Evolutionary conservation across 75 land plant species (phyloP), one percentile per base, ranked within the genome.

Genomic region (Larix kaempferi): DNA sequence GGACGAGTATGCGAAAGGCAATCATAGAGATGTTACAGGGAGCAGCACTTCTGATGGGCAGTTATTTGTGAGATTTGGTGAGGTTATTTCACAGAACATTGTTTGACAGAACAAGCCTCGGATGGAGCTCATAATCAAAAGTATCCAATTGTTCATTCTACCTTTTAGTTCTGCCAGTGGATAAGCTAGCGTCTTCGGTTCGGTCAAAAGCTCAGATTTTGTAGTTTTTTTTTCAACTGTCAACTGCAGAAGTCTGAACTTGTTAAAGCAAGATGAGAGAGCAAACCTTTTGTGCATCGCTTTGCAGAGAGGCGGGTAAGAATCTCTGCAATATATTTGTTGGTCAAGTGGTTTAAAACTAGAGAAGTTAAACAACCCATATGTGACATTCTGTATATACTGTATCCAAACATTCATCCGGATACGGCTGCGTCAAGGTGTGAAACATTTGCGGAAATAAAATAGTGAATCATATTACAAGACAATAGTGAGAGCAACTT

Each of bases 21-120:
- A 79, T 77, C 84, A 87, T 74, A 83, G 87, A 7, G 85, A 84
- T 76, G 73, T 94, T 25, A 78, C 85, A 22, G 89, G 91, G 77
- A 86, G 88, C 74, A 94, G 84, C 82, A 80, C 92, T 59, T 94
- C 96, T 10, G 96, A 89, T 61, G 90, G 90, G 10, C 86, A 94
- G 12, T 87, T 94, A 58, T 91, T 94, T 81, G 86, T 91, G 26
- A 94, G 86, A 73, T 94, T 94, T 74, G 94, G 94, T 7, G 94
- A 91, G 75, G 96, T 91, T 8, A 94, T 94, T 56, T 93, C 95
- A 23, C 91, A 94, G 75, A 92, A 88, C 22, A 59, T 78, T 11
- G 78, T 74, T 37, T 79, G 64, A 79, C 33, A 27, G 67, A 12
- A 64, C 33, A 29, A 19, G 17, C 37, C 41, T 29, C 29, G n/a